Evolutionary conservation across 1,139 yeast genomes (phyloP), one percentile per base, ranked within the genome.

Genomic region (Saccharomyces hybrid): DNA sequence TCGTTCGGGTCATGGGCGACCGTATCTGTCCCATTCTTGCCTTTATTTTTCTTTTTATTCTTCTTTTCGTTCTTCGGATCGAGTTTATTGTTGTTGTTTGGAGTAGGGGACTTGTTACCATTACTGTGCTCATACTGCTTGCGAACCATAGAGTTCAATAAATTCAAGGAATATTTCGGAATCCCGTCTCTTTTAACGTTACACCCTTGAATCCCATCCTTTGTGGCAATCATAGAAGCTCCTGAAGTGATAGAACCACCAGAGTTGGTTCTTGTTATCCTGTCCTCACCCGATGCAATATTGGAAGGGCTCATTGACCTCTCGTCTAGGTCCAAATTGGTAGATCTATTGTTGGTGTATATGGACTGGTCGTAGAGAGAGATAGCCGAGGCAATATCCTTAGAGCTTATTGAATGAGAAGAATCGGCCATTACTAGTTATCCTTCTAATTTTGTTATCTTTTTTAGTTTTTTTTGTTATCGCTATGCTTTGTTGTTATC

Each of bases 181-280:
- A 73, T 76, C 2, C 75, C 76, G 16, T 65, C 59, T 55, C 81
- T 71, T 61, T 78, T 81, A 51, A 81, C 73, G 54, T 78, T 71
- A 59, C 81, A 79, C 1, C 90, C 90, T 65, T 83, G 88, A 7
- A 84, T 70, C 0, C 90, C 90, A 63, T 84, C 90, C 63, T 84
- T 83, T 27, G 88, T 84, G 11, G 90, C 89, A 1, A 87, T 83
- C 26, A 86, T 83, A 2, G 88, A 82, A 2, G 44, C 44, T 3
- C 44, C 44, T 38, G 44, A 38, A 2, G 85, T 78, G 31, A 80
- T 79, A 25, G 87, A 82, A 50, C 79, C 78, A 52, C 87, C 74
- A 0, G 87, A 82, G 38, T 80, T 65, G 0, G 86, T 84, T 52
- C 86, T 72, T 3, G 81, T 76, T 9, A 62, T 57, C 26, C 55